Base-by-base conservation (phyloP, 345 rosid species). In the Heritiera fomes region DNA sequence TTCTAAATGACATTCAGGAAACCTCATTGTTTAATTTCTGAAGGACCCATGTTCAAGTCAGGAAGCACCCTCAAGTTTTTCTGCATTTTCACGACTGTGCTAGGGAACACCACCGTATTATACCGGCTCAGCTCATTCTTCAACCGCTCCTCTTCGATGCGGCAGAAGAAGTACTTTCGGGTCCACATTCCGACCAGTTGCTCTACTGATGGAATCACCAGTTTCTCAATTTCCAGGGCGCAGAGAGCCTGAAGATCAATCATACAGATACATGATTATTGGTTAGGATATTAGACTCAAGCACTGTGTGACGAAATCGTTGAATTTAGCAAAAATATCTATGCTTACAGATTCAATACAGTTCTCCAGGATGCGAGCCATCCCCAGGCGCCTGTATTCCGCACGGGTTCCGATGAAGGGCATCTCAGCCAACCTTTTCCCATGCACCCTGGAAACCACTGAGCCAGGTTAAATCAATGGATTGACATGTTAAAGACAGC, bases 361-460 rank as follows among this genome's bases (percentile, higher is more conserved):
- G 28, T 43, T 20, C 0, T 71, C 46, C 9, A 85, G 72, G 14
- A 49, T 55, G 2, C 17, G 67, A 17, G 76, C 65, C 82, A 82
- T 55, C 40, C 87, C 80, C 47, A 28, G 43, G 0, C 23, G 6
- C 80, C 87, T 80, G 49, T 43, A 78, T 5, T 47, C 34, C 2
- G 15, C 14, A 4, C 60, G 80, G 20, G 84, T 85, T 65, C 76
- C 85, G 1, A 85, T 78, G 78, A 34, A 85, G 8, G 87, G 87
- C 87, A 85, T 85, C 59, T 85, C 87, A 0, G 85, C 87, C 10
- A 85, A 7, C 34, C 74, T 66, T 4, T 34, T 75, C 0, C 82
- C 83, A 10, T 85, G 84, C n/a, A 85, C 74, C 60, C 87, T 85
- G 77, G 30, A 18, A 38, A 69, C 30, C 6, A 41, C 0, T 34